Conservation (phyloP, 192 early-diverging fungal species). For the Ambispora gerdemannii region DNA sequence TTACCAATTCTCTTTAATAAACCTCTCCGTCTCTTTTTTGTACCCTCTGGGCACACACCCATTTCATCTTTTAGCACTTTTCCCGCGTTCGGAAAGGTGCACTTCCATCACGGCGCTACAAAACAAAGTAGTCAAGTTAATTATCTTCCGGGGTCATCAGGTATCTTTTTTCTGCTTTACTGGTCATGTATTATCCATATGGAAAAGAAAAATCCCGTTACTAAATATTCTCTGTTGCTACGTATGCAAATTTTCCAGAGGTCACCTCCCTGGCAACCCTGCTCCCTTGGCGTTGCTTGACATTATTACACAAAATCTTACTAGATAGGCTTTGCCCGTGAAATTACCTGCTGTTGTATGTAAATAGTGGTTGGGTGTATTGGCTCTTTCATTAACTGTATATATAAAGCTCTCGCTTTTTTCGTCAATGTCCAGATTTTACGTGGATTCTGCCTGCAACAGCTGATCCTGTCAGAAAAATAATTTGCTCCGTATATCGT, state of each 20-base stretch:
- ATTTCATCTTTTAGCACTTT: slow-evolving; percentile 20
- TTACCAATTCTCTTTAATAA: too few relatives aligned
- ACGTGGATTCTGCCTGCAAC: too few relatives aligned
- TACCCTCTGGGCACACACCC: background rate
- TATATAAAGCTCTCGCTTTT: too few relatives aligned
- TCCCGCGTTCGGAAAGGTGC: slow-evolving; percentile 32
- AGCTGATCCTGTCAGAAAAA: too few relatives aligned
- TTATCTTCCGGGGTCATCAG: slow-evolving; percentile 28
- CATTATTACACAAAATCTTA: too few relatives aligned
- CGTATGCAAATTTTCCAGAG: too few relatives aligned
- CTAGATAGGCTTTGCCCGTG: background rate
- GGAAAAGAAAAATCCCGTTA: background rate
- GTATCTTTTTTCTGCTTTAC: background rate
- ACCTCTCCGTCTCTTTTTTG: background rate
- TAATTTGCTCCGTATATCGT: background rate
- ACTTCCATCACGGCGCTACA: slow-evolving; percentile 29
- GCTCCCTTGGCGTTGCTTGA: slow-evolving; percentile 24
- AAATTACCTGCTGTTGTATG: background rate
- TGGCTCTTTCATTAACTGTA: too few relatives aligned
- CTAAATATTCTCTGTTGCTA: background rate
- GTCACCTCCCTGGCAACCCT: slow-evolving; percentile 32
- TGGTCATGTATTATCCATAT: background rate
- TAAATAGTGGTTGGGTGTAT: background rate
- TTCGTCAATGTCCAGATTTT: too few relatives aligned
- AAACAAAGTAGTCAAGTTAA: slow-evolving; percentile 31